phyloP scores from a whole-genome alignment of 2,329 filamentous ascomycete species.

The Aspergillus ruber region DNA sequence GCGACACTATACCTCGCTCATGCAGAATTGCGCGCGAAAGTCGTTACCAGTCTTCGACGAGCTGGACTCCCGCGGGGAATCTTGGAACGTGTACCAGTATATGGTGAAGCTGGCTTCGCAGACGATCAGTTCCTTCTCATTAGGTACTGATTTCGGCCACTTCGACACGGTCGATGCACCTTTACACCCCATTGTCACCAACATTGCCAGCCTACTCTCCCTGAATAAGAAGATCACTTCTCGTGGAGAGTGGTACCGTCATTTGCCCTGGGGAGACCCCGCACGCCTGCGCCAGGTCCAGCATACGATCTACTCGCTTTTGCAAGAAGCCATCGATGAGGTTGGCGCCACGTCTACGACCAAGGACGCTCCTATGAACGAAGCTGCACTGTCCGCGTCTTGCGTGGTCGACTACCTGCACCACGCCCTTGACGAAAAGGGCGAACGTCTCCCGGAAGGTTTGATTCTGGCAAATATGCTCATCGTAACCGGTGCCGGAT shows the following conservation, averaged over 20 bases:
- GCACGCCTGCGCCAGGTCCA: conserved; percentile 29
- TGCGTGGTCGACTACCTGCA: conserved; percentile 14
- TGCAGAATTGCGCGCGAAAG: conserved; percentile 48
- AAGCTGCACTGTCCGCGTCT: conserved; percentile 8
- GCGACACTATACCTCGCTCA: conserved; percentile 51
- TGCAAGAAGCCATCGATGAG: conserved; percentile 11
- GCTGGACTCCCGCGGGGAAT: conserved; percentile 41
- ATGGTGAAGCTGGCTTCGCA: conserved; percentile 41
- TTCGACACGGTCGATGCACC: conserved; percentile 40
- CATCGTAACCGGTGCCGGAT: conserved; percentile 52
- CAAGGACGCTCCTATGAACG: conserved; percentile 6
- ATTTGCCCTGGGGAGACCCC: conserved; percentile 52
- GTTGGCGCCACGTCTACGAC: conserved; percentile 2
- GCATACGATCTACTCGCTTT: conserved; percentile 9
- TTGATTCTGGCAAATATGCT: conserved; percentile 36
- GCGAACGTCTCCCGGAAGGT: conserved; percentile 43
- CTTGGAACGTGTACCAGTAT: conserved; percentile 42
- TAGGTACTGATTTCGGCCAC: conserved; percentile 39
- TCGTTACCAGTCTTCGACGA: conserved; percentile 42
- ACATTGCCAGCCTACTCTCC: conserved; percentile 45
- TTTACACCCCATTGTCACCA: conserved; percentile 44
- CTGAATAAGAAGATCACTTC: conserved; percentile 55
- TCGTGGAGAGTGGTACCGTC: conserved; percentile 49
- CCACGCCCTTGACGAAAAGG: conserved; percentile 38
- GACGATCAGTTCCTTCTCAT: conserved; percentile 35